Conservation (phyloP, 2,329 filamentous ascomycete species). For the Zymoseptoria tritici region DNA sequence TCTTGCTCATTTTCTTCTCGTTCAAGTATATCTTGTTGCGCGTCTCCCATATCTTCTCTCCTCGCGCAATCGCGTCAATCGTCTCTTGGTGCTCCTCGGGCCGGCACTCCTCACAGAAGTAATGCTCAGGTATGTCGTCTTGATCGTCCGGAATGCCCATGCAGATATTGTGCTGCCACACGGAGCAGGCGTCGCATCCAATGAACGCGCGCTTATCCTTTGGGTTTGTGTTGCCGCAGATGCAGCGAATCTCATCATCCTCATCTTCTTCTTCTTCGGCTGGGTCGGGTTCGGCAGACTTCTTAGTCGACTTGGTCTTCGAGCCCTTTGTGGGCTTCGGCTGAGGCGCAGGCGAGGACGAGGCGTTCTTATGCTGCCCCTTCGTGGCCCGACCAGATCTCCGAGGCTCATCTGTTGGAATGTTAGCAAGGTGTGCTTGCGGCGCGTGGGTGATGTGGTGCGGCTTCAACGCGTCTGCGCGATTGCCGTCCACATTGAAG, state of each 20-base stretch:
- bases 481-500: not conserved
- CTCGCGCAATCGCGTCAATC: conserved; percentile 66
- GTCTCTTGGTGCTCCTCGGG: conserved; percentile 78
- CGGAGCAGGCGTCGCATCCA: conserved; percentile 82
- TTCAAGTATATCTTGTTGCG: conserved; percentile 36
- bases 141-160: conserved; percentile 76
- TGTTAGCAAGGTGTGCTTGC: conserved; percentile 7
- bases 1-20: conserved; percentile 54
- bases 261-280: conserved; percentile 36
- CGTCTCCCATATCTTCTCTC: conserved; percentile 77
- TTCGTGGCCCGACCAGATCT: conserved; percentile 95
- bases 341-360: conserved; percentile 43
- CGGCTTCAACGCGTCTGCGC: not conserved
- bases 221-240: conserved; percentile 83
- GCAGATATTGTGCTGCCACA: conserved; percentile 97
- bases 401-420: conserved; percentile 65
- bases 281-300: conserved; percentile 51
- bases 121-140: conserved; percentile 69
- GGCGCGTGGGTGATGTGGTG: not conserved
- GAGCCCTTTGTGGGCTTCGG: conserved; percentile 37
- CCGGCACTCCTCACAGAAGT: conserved; percentile 86
- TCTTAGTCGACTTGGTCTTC: conserved; percentile 35
- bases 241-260: conserved; percentile 69
- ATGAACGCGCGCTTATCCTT: conserved; percentile 90
- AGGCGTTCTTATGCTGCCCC: conserved; percentile 86